These are phyloP conservation scores for Peronospora destructor DNA, from an alignment of 352 stramenopile genomes.

Conservation along the genomic window DNA sequence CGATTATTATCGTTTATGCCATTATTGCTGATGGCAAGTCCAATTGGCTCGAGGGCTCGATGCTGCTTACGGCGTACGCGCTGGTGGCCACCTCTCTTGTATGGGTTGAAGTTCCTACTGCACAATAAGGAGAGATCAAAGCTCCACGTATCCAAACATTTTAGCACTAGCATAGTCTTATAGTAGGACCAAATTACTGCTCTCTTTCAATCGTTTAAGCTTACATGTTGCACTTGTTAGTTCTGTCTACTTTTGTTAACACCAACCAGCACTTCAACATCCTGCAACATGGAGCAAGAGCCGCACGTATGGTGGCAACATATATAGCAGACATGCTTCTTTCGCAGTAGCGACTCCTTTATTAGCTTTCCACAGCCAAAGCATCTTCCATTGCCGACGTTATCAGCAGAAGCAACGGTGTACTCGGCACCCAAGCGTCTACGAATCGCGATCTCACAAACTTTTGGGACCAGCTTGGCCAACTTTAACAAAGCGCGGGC, in stretches of 20 bases:
- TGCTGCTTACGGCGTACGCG: constrained; percentile 88
- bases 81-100: constrained; percentile 82
- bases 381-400: constrained; percentile 20
- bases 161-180: constrained; percentile 20
- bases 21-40: constrained; percentile 88
- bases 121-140: constrained; percentile 28
- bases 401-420: constrained; percentile 9
- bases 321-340: constrained; percentile 35
- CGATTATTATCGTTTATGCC: constrained; percentile 92
- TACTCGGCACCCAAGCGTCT: constrained; percentile 26
- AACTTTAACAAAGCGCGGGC: constrained; percentile 23
- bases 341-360: constrained; percentile 26
- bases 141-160: constrained; percentile 8
- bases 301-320: constrained; percentile 34
- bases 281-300: constrained; percentile 31
- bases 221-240: background rate
- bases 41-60: constrained; percentile 89
- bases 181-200: constrained; percentile 22
- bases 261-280: constrained; percentile 36
- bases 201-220: constrained; percentile 9
- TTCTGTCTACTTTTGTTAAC: constrained; percentile 21
- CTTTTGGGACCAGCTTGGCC: constrained; percentile 29
- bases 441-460: constrained; percentile 27
- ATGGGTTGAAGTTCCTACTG: constrained; percentile 63
- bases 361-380: constrained; percentile 28